These are phyloP conservation scores for Leishmania martiniquensis DNA, from an alignment of 208 protist genomes.

Conservation along the genomic window DNA sequence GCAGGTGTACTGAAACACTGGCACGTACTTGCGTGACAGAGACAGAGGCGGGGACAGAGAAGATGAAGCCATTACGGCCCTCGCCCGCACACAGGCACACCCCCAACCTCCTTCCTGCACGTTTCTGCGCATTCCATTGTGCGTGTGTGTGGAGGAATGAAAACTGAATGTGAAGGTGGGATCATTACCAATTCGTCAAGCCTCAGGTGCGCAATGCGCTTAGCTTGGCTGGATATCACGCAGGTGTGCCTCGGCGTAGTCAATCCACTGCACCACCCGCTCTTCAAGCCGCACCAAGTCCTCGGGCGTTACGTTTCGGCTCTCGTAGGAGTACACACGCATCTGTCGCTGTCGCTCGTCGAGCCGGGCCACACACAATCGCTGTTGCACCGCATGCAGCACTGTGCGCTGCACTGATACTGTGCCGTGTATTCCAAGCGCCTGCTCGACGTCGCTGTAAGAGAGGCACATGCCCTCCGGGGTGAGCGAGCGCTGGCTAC, in stretches of 20 bases:
- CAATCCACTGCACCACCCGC: conserved; percentile 40
- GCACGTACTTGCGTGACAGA: too few relatives aligned
- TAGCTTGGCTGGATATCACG: conserved; percentile 26
- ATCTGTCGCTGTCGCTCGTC: conserved; percentile 40
- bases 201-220: background rate
- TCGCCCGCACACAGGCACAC: too few relatives aligned
- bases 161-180: background rate
- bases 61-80: too few relatives aligned
- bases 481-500: conserved; percentile 16
- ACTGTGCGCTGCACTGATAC: conserved; percentile 48
- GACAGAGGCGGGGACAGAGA: background rate
- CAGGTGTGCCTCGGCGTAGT: conserved; percentile 39
- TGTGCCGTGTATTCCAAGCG: conserved; percentile 16
- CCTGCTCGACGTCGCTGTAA: conserved; percentile 32
- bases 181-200: too few relatives aligned
- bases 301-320: conserved; percentile 35
- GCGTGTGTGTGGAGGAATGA: background rate
- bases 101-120: background rate
- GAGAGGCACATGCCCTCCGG: conserved; percentile 21
- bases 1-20: too few relatives aligned
- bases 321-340: conserved; percentile 43
- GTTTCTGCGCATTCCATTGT: too few relatives aligned
- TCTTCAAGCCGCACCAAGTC: conserved; percentile 39
- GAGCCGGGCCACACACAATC: conserved; percentile 50
- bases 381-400: conserved; percentile 46